These are phyloP conservation scores for Mimosa bimucronata DNA, from an alignment of 306 rosid genomes.

Conservation along the genomic window DNA sequence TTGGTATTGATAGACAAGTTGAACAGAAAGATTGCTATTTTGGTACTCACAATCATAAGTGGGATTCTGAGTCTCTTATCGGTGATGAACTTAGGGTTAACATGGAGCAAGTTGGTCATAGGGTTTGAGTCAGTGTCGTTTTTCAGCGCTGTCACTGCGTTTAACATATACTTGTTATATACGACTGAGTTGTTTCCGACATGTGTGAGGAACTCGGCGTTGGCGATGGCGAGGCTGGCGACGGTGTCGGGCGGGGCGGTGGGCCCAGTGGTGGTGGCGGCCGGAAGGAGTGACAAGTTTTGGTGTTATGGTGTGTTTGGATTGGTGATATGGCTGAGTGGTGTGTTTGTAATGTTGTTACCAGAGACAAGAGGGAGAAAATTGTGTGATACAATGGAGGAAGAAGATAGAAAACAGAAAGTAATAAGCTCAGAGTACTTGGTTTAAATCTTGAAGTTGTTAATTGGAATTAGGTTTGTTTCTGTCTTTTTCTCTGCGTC, in stretches of 20 bases:
- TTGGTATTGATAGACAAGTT: constrained; percentile 46
- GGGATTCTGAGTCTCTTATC: constrained; percentile 59
- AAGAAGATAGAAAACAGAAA: constrained; percentile 46
- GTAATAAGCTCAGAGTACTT: background rate
- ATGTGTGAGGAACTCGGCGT: constrained; percentile 66
- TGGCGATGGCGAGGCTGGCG: constrained; percentile 70
- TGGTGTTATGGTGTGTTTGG: constrained; percentile 70
- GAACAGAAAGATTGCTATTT: constrained; percentile 51
- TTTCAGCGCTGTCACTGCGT: constrained; percentile 55
- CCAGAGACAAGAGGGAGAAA: constrained; percentile 66
- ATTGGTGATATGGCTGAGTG: constrained; percentile 48
- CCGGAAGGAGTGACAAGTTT: constrained; percentile 45
- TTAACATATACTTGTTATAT: constrained; percentile 49
- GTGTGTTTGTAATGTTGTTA: constrained; percentile 52
- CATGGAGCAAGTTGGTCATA: constrained; percentile 38
- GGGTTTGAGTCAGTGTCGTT: constrained; percentile 61
- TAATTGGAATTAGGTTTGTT: too few relatives aligned
- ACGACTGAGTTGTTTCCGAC: constrained; percentile 69
- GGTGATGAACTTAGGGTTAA: constrained; percentile 16
- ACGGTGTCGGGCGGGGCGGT: constrained; percentile 70
- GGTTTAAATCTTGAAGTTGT: background rate
- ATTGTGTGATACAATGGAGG: constrained; percentile 66
- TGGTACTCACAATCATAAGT: constrained; percentile 36
- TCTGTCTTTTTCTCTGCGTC: too few relatives aligned
- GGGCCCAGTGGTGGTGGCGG: constrained; percentile 57